Conservation (phyloP, 805 yeast species). For the Pichia heedii region DNA sequence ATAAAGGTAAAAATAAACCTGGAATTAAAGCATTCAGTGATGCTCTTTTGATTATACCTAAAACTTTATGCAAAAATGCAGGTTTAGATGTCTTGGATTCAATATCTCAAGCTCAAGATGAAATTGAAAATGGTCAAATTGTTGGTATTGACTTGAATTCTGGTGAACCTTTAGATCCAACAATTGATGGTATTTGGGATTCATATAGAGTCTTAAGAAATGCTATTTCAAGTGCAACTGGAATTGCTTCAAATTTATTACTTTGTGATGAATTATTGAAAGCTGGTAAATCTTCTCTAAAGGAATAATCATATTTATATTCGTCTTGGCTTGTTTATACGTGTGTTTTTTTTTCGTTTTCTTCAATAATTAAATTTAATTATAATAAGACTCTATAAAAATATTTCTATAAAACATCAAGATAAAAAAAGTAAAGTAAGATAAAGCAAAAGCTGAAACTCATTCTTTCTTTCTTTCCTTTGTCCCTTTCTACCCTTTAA, state of each 20-base stretch:
- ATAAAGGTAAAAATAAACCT: slow-evolving; percentile 78
- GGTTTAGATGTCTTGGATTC: slow-evolving; percentile 92
- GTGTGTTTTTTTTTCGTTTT: too few species aligned
- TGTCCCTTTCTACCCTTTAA: slow-evolving; percentile 2
- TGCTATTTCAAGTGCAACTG: slow-evolving; percentile 85
- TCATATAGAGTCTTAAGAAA: slow-evolving; percentile 90
- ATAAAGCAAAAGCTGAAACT: not conserved
- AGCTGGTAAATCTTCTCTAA: slow-evolving; percentile 92
- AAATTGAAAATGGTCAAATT: slow-evolving; percentile 64
- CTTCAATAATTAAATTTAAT: too few species aligned
- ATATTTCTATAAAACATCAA: too few species aligned
- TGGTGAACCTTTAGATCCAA: slow-evolving; percentile 95
- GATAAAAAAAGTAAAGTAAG: too few species aligned
- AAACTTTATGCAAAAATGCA: slow-evolving; percentile 84
- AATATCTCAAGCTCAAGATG: slow-evolving; percentile 83
- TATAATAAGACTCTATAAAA: too few species aligned
- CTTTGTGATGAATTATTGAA: slow-evolving; percentile 93
- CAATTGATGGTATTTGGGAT: slow-evolving; percentile 94
- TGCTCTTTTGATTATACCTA: slow-evolving; percentile 83
- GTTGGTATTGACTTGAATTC: slow-evolving; percentile 87
- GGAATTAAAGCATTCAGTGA: slow-evolving; percentile 94
- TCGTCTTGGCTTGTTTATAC: too few species aligned
- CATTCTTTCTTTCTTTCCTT: not conserved
- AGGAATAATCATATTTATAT: slow-evolving; percentile 29
- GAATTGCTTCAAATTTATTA: slow-evolving; percentile 85